phyloP scores from a whole-genome alignment of 148 eudicot genomes.

The Beta vulgaris region DNA sequence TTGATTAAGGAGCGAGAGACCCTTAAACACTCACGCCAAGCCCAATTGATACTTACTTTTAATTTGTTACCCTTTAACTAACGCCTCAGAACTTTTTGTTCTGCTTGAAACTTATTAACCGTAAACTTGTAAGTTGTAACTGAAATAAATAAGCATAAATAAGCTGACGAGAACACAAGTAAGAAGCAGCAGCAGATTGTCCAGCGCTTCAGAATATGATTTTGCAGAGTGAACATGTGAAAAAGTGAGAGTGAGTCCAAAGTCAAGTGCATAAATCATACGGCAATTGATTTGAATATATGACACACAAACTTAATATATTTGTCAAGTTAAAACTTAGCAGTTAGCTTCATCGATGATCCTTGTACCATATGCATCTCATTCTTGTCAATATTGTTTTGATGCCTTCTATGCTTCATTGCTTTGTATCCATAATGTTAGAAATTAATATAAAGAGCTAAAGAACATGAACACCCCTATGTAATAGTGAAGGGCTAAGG shows the following conservation, averaged over 20 bases:
- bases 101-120: too few relatives aligned
- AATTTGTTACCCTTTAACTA: too few relatives aligned
- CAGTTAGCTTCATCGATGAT: not conserved
- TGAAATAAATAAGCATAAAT: too few relatives aligned
- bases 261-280: not conserved
- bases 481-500: not conserved
- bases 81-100: too few relatives aligned
- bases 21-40: too few relatives aligned
- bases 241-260: slow-evolving; percentile 9
- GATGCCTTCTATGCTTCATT: not conserved
- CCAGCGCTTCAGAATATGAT: not conserved
- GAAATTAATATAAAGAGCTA: not conserved
- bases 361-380: not conserved
- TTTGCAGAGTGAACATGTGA: not conserved
- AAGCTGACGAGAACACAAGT: too few relatives aligned
- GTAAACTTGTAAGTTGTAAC: too few relatives aligned
- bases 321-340: not conserved
- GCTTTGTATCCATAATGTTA: not conserved
- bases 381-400: not conserved
- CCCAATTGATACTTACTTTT: too few relatives aligned
- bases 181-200: not conserved
- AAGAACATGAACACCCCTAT: not conserved
- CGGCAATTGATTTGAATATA: too few relatives aligned
- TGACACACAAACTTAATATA: too few relatives aligned
- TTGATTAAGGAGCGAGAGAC: too few relatives aligned